A percentile compares a stretch with the other conserved stretches of the same genome.
Conservation (phyloP, 352 stramenopile species). For the Pythium guiyangense region DNA sequence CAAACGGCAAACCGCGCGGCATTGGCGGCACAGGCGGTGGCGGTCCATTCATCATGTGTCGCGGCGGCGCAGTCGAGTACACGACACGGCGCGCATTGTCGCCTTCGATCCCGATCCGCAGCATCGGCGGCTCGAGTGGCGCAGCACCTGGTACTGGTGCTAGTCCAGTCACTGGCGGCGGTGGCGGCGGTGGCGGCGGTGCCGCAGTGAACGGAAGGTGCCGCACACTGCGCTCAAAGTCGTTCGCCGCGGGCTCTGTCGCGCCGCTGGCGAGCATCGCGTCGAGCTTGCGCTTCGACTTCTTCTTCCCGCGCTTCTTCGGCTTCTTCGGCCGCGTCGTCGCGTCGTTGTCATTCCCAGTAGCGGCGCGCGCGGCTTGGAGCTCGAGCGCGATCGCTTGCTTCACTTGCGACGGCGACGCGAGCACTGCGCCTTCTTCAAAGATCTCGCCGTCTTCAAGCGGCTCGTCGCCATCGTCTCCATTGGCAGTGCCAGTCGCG, state of each 20-base stretch:
- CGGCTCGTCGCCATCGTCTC: neutral
- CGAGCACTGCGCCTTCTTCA: constrained; percentile 44
- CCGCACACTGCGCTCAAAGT: constrained; percentile 33
- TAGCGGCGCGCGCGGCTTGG: constrained; percentile 7
- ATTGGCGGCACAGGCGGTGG: neutral
- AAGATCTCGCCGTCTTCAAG: constrained; percentile 70
- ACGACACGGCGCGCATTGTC: neutral
- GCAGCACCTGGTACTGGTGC: neutral
- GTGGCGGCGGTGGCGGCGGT: neutral
- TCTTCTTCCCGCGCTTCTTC: constrained; percentile 79
- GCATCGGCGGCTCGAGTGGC: neutral
- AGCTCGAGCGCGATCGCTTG: constrained; percentile 30
- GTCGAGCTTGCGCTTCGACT: constrained; percentile 66
- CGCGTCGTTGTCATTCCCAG: neutral
- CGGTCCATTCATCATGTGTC: neutral
- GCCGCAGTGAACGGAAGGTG: constrained; percentile 19
- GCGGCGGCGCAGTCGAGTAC: constrained; percentile 2
- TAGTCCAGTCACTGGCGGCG: no score
- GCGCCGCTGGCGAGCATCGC: constrained; percentile 25
- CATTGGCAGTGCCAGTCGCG: neutral
- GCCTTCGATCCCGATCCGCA: no score
- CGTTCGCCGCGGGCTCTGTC: constrained; percentile 4
- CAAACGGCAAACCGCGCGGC: neutral
- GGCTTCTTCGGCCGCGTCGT: constrained; percentile 33
- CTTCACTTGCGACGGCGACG: constrained; percentile 33